Evolutionary conservation across 1,284 basidiomycete species (phyloP).

Genomic region (Anthracocystis walkeri): DNA sequence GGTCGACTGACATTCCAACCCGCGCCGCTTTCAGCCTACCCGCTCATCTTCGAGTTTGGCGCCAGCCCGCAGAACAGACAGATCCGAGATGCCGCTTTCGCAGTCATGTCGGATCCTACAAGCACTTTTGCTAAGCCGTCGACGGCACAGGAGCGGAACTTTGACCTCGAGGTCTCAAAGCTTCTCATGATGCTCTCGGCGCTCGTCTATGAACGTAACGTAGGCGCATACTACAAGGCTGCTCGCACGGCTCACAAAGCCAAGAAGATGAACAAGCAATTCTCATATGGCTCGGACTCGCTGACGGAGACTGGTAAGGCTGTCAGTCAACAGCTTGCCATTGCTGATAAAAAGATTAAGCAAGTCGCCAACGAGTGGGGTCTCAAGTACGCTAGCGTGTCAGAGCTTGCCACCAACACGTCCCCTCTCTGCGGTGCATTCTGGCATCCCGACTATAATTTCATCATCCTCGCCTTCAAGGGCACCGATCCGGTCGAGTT

Average conservation of each 20-base stretch:
- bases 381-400: conserved; percentile 47
- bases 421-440: conserved; percentile 50
- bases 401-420: conserved; percentile 50
- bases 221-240: conserved; percentile 24
- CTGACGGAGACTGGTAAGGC: conserved; percentile 31
- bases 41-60: conserved; percentile 66
- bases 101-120: conserved; percentile 49
- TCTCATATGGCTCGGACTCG: conserved; percentile 7
- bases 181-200: conserved; percentile 45
- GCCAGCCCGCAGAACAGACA: conserved; percentile 44
- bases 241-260: conserved; percentile 7
- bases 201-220: conserved; percentile 50
- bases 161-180: conserved; percentile 54
- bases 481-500: conserved; percentile 70
- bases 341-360: conserved; percentile 39
- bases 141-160: conserved; percentile 42
- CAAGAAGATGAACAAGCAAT: conserved; percentile 23
- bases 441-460: conserved; percentile 46
- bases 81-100: conserved; percentile 60
- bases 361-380: conserved; percentile 46
- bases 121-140: conserved; percentile 23
- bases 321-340: conserved; percentile 20
- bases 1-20: background rate
- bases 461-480: conserved; percentile 53
- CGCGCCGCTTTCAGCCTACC: conserved; percentile 57